Percentiles rank a stretch among this genome's conserved stretches.
These are phyloP conservation scores for Capronia epimyces DNA, from an alignment of 2,329 filamentous ascomycete species.

Conservation along the genomic window DNA sequence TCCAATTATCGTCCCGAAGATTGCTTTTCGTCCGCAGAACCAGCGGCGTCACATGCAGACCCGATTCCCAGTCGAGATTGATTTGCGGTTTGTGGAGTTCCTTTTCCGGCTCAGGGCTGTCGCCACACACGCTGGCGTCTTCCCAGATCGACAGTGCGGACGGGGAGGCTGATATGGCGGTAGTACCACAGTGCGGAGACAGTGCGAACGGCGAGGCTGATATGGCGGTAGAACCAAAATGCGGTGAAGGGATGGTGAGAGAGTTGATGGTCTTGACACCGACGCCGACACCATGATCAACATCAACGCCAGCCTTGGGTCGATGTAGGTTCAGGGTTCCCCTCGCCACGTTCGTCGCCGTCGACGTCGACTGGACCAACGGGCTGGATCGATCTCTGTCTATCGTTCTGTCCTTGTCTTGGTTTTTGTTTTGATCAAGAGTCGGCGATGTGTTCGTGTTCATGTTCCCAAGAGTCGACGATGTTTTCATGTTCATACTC, in stretches of 20 bases:
- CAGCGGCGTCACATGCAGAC: not conserved
- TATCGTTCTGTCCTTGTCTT: conserved; percentile 5
- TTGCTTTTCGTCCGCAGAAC: not conserved
- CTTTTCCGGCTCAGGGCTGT: conserved; percentile 14
- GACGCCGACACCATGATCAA: not conserved
- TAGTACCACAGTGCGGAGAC: too few species aligned
- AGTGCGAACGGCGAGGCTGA: conserved; percentile 14
- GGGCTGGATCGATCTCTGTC: not conserved
- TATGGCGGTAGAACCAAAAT: not conserved
- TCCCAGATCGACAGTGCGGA: conserved; percentile 37
- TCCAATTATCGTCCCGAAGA: too few species aligned
- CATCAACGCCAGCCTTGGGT: not conserved
- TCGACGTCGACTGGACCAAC: not conserved
- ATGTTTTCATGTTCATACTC: too few species aligned
- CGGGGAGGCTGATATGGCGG: not conserved
- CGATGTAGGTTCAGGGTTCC: not conserved
- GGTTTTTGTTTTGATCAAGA: conserved; percentile 9
- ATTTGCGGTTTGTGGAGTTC: not conserved
- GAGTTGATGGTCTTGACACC: not conserved
- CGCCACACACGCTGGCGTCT: conserved; percentile 30
- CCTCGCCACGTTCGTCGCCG: not conserved
- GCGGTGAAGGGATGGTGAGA: not conserved
- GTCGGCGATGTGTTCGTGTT: too few species aligned
- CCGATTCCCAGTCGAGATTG: not conserved
- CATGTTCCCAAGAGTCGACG: too few species aligned